Evolutionary conservation across 768 basidiomycete genomes (phyloP), one percentile per base, ranked within the genome.

Genomic region (Termitomyces sp.): DNA sequence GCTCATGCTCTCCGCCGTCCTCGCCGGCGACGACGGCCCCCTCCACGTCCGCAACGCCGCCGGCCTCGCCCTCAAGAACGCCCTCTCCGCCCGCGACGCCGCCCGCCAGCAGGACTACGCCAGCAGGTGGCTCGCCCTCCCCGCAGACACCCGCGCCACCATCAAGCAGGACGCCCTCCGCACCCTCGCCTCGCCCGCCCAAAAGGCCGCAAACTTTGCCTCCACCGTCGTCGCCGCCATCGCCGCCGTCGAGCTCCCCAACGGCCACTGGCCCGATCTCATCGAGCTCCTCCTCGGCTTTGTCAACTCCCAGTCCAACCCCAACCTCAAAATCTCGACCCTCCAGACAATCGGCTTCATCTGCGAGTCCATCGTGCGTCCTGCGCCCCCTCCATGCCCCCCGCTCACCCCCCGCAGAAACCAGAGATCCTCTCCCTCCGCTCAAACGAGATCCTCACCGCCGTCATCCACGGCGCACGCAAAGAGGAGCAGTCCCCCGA

Each of bases 371-470:
- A 92, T 97, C 76, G 95, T 98, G 66, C 68, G 95, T 87, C 36
- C 43, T 56, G 46, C 5, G 32, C 55, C 54, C 59, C 41, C 2
- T 11, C 0, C 9, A 8, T 10, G 26, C 10, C 9, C 18, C 1
- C 6, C 55, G 40, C 52, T 64, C 67, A 35, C 67, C 65, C 38
- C 43, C n/a, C 54, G 4, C 63, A 98, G 96, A 90, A 92, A 84
- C 94, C 96, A 11, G 94, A 96, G 65, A 88, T 97, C 58, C 73
- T 99, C 59, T 87, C 85, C 52, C 69, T 89, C 58, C 86, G 93
- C 65, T 91, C 96, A 3, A 98, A 99, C 68, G 95, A 98, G 75
- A 99, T 99, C 68, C 74, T 99, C 52, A 99, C 97, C 14, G 95
- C 95, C 9, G 97, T 99, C 57, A 96, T 99, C 51, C 96, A 98